Conservation (phyloP, 768 basidiomycete genomes). For the Leccinum broughii region DNA sequence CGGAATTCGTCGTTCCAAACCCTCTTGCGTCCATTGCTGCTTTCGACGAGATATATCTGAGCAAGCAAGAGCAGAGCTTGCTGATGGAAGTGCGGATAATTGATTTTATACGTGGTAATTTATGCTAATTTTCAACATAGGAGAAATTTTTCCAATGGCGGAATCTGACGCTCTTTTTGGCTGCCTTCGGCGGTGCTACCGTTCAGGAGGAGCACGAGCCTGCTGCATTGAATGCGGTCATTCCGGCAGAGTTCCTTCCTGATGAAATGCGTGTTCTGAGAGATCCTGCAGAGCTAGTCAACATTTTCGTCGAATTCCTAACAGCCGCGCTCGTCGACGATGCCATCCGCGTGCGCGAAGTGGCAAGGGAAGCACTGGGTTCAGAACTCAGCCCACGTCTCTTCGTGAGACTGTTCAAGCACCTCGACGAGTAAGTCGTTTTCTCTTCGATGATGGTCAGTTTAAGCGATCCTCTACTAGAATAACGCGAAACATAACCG, state of each 20-base stretch:
- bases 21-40: conserved; percentile 35
- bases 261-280: conserved; percentile 68
- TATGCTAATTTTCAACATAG: conserved; percentile 37
- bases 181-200: conserved; percentile 70
- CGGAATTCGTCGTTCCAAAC: conserved; percentile 42
- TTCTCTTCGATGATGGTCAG: neutral
- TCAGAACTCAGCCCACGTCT: conserved; percentile 72
- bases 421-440: conserved; percentile 68
- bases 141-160: conserved; percentile 83
- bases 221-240: conserved; percentile 49
- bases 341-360: conserved; percentile 68
- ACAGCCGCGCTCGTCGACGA: conserved; percentile 69
- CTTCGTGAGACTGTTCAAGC: conserved; percentile 64
- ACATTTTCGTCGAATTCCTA: conserved; percentile 64
- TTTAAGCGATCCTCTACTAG: conserved; percentile 30
- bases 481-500: conserved; percentile 52
- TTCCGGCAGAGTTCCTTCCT: conserved; percentile 61
- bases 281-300: conserved; percentile 57
- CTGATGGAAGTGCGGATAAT: conserved; percentile 37
- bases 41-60: conserved; percentile 36
- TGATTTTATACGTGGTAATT: neutral
- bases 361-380: conserved; percentile 79
- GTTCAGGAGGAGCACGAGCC: conserved; percentile 52
- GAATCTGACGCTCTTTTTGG: conserved; percentile 76
- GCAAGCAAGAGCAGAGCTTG: conserved; percentile 39